A percentile compares a stretch with the other conserved stretches of the same genome.
Evolutionary conservation across 345 rosid species (phyloP).

Genomic region (Psidium friedrichsthalianum): DNA sequence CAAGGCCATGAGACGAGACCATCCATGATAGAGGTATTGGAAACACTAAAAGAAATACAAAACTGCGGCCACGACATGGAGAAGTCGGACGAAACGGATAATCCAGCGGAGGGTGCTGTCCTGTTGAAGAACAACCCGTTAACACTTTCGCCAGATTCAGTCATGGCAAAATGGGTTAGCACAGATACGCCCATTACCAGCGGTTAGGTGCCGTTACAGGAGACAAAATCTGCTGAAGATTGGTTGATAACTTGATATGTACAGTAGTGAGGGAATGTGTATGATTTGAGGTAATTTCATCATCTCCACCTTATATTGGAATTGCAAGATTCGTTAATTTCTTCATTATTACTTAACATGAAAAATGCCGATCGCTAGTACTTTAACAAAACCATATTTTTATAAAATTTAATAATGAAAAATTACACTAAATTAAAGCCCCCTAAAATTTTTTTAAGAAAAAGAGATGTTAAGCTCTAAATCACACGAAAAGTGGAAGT

Average conservation of each 20-base stretch:
- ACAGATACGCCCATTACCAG: conserved; percentile 11
- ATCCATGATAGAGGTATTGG: conserved; percentile 41
- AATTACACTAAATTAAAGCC: neutral
- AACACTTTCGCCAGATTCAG: conserved; percentile 39
- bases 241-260: neutral
- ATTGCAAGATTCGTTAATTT: neutral
- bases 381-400: neutral
- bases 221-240: neutral
- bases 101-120: conserved; percentile 21
- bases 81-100: conserved; percentile 10
- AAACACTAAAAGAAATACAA: conserved; percentile 31
- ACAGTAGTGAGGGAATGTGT: neutral
- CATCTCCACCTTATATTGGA: too few species aligned
- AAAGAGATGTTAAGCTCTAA: too few species aligned
- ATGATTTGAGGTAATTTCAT: neutral
- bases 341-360: neutral
- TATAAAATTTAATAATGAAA: too few species aligned
- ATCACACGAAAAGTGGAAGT: neutral
- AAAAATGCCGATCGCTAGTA: fast-evolving
- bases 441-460: neutral
- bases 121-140: conserved; percentile 27
- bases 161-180: conserved; percentile 43
- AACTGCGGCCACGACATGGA: conserved; percentile 8
- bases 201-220: neutral
- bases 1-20: conserved; percentile 63